phyloP scores from a whole-genome alignment of 2,329 filamentous ascomycete species.

The Neospermospora avenae region DNA sequence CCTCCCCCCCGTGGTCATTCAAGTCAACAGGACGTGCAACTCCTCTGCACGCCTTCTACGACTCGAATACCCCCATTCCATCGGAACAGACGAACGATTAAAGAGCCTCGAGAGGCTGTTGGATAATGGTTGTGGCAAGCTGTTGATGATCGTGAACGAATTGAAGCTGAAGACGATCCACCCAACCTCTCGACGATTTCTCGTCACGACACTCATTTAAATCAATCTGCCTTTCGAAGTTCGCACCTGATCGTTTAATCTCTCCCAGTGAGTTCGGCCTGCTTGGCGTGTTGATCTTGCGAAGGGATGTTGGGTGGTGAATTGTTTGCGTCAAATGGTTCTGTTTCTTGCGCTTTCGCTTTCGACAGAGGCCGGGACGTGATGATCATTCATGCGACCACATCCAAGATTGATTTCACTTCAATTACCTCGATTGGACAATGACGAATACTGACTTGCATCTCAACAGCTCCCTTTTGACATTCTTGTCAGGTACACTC shows the following conservation, averaged over 20 bases:
- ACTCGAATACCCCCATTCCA: neutral
- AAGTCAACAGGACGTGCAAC: slow-evolving; percentile 5
- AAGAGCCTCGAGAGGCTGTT: slow-evolving; percentile 34
- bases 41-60: slow-evolving; percentile 9
- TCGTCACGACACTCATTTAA: slow-evolving; percentile 39
- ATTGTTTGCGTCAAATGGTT: neutral
- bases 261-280: slow-evolving; percentile 34
- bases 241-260: slow-evolving; percentile 30
- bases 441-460: slow-evolving; percentile 25
- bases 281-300: neutral
- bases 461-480: slow-evolving; percentile 46
- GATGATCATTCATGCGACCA: slow-evolving; percentile 31
- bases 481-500: slow-evolving; percentile 58
- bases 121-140: slow-evolving; percentile 33
- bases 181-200: slow-evolving; percentile 30
- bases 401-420: slow-evolving; percentile 1
- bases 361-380: slow-evolving; percentile 8
- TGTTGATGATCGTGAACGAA: slow-evolving; percentile 26
- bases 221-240: slow-evolving; percentile 22
- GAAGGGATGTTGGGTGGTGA: neutral
- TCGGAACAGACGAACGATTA: neutral
- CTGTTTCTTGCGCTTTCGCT: slow-evolving; percentile 8
- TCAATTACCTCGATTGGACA: neutral
- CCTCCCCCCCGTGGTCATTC: slow-evolving; percentile 2
- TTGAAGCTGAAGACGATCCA: slow-evolving; percentile 26